Conservation (phyloP, 176 grass and related monocot species). For the Eragrostis curvula region DNA sequence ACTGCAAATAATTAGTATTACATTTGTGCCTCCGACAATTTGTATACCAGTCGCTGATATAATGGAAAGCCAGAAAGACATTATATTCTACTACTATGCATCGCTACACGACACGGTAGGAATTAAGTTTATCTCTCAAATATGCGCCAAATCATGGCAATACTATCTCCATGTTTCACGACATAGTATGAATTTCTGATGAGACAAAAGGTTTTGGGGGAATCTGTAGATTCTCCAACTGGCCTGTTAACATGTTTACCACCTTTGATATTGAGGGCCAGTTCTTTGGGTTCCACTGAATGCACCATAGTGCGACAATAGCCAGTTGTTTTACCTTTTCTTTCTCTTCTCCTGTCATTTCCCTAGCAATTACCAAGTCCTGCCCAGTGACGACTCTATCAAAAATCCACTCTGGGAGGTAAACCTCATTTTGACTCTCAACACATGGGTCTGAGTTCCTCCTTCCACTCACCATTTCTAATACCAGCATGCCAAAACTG, state of each 20-base stretch:
- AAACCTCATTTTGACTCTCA: conserved; percentile 37
- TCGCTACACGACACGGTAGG: no score
- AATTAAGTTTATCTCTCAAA: no score
- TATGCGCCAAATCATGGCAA: no score
- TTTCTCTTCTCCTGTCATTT: conserved; percentile 22
- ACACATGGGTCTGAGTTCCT: conserved; percentile 48
- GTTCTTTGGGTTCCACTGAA: conserved; percentile 61
- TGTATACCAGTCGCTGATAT: no score
- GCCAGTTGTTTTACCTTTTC: conserved; percentile 45
- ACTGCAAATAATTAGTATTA: neutral
- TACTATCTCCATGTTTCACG: no score
- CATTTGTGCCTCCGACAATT: no score
- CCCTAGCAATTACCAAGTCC: conserved; percentile 2
- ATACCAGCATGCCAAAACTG: conserved; percentile 42
- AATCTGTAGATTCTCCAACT: conserved; percentile 40
- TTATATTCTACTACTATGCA: no score
- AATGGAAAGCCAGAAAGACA: no score
- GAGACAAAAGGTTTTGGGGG: conserved; percentile 54
- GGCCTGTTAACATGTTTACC: conserved; percentile 46
- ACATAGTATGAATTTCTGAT: neutral
- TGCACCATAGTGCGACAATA: conserved; percentile 55
- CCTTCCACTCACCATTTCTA: conserved; percentile 52
- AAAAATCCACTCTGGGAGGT: conserved; percentile 59
- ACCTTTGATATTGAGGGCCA: conserved; percentile 52
- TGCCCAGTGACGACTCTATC: conserved; percentile 34